Percentiles rank a stretch among this genome's conserved stretches.
Evolutionary conservation across 352 stramenopile genomes (phyloP).

Genomic region (Phytophthora litchii): DNA sequence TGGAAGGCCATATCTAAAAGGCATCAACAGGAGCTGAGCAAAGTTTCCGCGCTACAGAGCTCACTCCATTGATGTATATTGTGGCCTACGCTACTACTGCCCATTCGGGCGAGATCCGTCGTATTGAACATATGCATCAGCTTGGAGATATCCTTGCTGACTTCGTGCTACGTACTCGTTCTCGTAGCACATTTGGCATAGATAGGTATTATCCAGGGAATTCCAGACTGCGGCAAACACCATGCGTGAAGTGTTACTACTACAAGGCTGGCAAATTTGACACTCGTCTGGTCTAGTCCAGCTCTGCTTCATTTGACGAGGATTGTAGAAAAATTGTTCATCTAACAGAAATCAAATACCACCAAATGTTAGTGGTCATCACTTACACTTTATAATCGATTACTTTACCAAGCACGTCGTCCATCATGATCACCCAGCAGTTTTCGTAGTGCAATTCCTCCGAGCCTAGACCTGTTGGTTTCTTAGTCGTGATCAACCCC

Average conservation of each 20-base stretch:
- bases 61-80: slow-evolving; percentile 4
- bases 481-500: slow-evolving; percentile 38
- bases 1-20: slow-evolving; percentile 69
- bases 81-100: slow-evolving; percentile 6
- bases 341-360: slow-evolving; percentile 32
- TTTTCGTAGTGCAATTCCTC: slow-evolving; percentile 65
- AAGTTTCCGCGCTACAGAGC: neutral
- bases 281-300: slow-evolving; percentile 67
- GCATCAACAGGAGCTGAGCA: neutral
- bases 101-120: slow-evolving; percentile 55
- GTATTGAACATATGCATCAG: slow-evolving; percentile 46
- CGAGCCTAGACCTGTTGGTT: slow-evolving; percentile 58
- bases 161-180: slow-evolving; percentile 31
- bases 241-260: slow-evolving; percentile 3
- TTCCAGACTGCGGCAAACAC: slow-evolving; percentile 64
- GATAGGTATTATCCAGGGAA: slow-evolving; percentile 43
- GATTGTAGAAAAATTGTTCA: slow-evolving; percentile 77
- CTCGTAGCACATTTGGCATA: slow-evolving; percentile 53
- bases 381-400: slow-evolving; percentile 1
- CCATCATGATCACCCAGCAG: slow-evolving; percentile 62
- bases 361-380: slow-evolving; percentile 17
- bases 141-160: slow-evolving; percentile 13
- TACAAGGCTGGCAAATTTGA: slow-evolving; percentile 46
- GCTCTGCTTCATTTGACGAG: slow-evolving; percentile 51
- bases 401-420: slow-evolving; percentile 47